phyloP scores from a whole-genome alignment of 2,329 filamentous ascomycete genomes.

The Fusarium temperatum region DNA sequence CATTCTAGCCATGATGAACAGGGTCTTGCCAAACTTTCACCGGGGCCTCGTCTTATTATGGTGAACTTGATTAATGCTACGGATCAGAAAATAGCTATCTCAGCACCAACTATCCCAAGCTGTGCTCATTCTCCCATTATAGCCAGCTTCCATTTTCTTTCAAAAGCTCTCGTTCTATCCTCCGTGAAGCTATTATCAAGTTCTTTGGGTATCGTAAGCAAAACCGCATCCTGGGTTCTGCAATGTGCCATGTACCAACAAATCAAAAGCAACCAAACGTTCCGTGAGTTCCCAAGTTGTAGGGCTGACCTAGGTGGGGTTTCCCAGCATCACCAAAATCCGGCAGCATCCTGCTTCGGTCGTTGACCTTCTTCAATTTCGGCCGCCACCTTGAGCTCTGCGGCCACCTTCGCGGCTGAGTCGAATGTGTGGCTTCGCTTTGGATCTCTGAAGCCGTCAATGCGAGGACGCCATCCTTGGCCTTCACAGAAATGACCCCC shows the following conservation, averaged over 20 bases:
- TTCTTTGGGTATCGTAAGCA: neutral
- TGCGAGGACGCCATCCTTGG: neutral
- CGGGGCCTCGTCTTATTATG: neutral
- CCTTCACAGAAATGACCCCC: neutral
- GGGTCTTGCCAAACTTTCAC: neutral
- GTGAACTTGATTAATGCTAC: neutral
- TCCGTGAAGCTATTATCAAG: neutral
- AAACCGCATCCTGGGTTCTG: neutral
- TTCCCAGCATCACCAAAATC: neutral
- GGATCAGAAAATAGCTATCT: neutral
- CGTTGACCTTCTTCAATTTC: neutral
- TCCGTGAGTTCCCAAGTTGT: neutral
- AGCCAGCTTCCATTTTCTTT: neutral
- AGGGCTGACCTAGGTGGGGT: neutral
- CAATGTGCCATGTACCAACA: neutral
- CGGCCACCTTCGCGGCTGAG: neutral
- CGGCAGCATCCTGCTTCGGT: neutral
- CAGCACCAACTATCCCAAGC: neutral
- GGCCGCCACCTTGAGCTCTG: neutral
- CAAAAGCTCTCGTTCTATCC: neutral
- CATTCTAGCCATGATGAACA: neutral
- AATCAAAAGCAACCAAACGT: neutral
- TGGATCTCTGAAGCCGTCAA: neutral
- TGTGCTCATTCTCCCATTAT: neutral
- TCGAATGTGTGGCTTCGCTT: slow-evolving; percentile 4